A percentile compares a stretch with the other conserved stretches of the same genome.
Conservation (phyloP, 1,139 yeast genomes). For the Tardiomyces depauwii region DNA sequence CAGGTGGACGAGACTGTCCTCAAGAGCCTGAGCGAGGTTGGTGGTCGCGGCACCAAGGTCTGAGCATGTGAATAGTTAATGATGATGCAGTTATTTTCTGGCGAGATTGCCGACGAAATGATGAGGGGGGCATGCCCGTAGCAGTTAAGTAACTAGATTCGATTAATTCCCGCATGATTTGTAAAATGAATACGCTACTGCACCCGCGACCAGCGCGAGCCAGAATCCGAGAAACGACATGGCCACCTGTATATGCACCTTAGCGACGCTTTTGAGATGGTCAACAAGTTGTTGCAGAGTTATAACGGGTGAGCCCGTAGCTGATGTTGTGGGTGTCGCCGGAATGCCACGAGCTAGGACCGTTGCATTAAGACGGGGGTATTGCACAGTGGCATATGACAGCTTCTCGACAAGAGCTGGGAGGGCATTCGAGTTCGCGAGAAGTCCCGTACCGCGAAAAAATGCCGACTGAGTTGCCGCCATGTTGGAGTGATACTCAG, state of each 20-base stretch:
- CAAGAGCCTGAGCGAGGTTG: constrained; percentile 60
- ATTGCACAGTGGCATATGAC: background rate
- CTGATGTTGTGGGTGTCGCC: background rate
- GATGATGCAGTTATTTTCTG: background rate
- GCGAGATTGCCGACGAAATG: too few species aligned
- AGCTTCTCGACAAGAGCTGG: background rate
- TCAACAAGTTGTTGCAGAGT: background rate
- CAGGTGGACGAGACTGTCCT: constrained; percentile 48
- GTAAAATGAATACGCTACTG: background rate
- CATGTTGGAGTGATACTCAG: too few species aligned
- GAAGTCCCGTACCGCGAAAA: too few species aligned
- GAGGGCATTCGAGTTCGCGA: background rate
- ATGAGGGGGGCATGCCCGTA: too few species aligned
- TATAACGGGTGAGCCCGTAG: background rate
- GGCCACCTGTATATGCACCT: background rate
- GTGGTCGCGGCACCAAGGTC: constrained; percentile 44
- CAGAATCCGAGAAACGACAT: background rate
- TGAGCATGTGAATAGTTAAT: background rate
- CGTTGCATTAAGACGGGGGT: background rate
- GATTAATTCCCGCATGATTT: too few species aligned
- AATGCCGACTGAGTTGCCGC: too few species aligned
- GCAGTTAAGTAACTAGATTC: too few species aligned
- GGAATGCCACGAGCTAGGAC: background rate
- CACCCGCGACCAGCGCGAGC: background rate
- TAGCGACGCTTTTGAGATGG: background rate